Conservation (phyloP, 345 rosid species). For the Rhodamnia argentea region DNA sequence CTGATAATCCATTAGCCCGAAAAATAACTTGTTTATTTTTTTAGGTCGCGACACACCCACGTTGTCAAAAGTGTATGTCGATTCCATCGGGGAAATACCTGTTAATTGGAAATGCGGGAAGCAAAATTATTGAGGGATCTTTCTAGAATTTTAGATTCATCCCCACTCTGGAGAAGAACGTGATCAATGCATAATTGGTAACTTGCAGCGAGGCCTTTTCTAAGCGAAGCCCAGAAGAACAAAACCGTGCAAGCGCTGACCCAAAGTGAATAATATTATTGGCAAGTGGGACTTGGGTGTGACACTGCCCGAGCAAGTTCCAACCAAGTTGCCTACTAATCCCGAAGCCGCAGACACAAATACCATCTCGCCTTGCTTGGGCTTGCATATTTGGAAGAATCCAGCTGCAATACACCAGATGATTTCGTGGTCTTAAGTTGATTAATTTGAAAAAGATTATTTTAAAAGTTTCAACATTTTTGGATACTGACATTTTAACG, state of each 20-base stretch:
- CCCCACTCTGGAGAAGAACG: neutral
- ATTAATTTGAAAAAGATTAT: no score
- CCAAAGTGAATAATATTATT: no score
- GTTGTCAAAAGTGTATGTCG: constrained; percentile 55
- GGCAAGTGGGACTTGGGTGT: no score
- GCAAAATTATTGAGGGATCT: neutral
- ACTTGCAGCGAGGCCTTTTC: no score
- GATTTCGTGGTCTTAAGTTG: no score
- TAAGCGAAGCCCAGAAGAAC: no score
- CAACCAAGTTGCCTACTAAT: constrained; percentile 39
- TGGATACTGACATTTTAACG: no score
- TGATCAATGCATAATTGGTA: neutral
- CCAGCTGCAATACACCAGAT: neutral
- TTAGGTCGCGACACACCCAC: no score
- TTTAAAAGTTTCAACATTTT: no score
- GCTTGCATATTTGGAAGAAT: constrained; percentile 27
- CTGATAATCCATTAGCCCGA: no score
- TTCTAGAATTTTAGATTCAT: neutral
- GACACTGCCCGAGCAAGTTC: constrained; percentile 33
- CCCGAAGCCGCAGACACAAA: constrained; percentile 40
- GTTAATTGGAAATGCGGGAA: neutral
- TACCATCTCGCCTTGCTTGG: constrained; percentile 32
- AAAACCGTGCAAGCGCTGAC: no score
- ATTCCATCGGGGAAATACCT: constrained; percentile 51
- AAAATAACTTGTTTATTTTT: no score